phyloP scores from a whole-genome alignment of 495 filamentous ascomycete species.

The Penicillium fimorum region DNA sequence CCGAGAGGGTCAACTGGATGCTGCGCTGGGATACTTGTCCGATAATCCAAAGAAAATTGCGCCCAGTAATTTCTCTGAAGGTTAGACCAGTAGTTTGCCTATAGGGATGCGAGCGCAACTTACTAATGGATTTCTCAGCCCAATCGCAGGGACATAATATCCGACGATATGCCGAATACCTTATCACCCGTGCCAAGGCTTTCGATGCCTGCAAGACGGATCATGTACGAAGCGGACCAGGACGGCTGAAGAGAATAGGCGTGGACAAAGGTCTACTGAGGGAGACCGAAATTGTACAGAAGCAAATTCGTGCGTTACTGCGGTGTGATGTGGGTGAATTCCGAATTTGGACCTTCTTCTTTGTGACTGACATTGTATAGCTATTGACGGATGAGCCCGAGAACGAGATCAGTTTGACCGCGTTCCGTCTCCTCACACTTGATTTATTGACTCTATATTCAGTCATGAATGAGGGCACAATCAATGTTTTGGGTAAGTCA shows the following conservation, averaged over 20 bases:
- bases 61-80: slow-evolving; percentile 88
- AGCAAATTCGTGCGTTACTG: slow-evolving; percentile 78
- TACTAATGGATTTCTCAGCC: slow-evolving; percentile 44
- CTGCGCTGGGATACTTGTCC: slow-evolving; percentile 80
- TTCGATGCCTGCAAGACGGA: slow-evolving; percentile 83
- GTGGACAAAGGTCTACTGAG: slow-evolving; percentile 91
- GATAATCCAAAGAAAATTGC: slow-evolving; percentile 81
- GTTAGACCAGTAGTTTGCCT: slow-evolving; percentile 48
- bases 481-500: slow-evolving; percentile 85
- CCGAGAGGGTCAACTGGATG: slow-evolving; percentile 86
- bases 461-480: slow-evolving; percentile 95
- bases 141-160: slow-evolving; percentile 96
- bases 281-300: slow-evolving; percentile 90
- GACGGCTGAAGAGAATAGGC: slow-evolving; percentile 76
- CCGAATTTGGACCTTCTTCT: slow-evolving; percentile 11
- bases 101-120: neutral
- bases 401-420: slow-evolving; percentile 94
- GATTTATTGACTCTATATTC: slow-evolving; percentile 90
- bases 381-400: slow-evolving; percentile 85
- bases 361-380: slow-evolving; percentile 48
- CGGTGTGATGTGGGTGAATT: slow-evolving; percentile 76
- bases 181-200: slow-evolving; percentile 76
- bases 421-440: slow-evolving; percentile 89
- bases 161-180: slow-evolving; percentile 83
- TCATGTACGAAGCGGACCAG: slow-evolving; percentile 81